These are phyloP conservation scores for Macrolepiota albuminosa DNA, from an alignment of 768 basidiomycete genomes.

Conservation along the genomic window DNA sequence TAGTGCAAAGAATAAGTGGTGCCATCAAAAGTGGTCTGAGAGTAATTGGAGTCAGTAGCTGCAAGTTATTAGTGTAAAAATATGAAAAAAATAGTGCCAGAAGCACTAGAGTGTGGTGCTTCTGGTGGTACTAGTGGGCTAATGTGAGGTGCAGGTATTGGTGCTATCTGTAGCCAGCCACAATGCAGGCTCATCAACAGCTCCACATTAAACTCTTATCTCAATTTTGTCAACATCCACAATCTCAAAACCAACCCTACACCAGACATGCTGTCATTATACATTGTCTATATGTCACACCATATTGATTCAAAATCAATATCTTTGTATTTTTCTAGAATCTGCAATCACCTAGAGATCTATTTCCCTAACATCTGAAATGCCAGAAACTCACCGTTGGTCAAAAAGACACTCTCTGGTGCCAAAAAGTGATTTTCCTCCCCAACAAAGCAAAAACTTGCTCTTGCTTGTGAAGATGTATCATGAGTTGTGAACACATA, in stretches of 20 bases:
- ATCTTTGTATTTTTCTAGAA: constrained; percentile 30
- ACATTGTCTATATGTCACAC: constrained; percentile 23
- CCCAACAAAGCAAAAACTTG: neutral
- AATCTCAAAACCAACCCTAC: neutral
- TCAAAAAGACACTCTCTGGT: neutral
- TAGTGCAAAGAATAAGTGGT: no score
- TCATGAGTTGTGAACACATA: no score
- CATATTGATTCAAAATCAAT: constrained; percentile 23
- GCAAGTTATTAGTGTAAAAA: no score
- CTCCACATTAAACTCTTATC: neutral
- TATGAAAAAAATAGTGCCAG: no score
- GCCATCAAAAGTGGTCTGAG: no score
- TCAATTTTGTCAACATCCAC: no score
- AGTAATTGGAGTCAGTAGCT: no score
- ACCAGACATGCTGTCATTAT: constrained; percentile 23
- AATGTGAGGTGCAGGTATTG: no score
- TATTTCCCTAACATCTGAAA: constrained; percentile 23
- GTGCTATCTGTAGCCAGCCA: no score
- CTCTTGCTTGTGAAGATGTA: neutral
- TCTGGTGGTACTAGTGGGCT: no score
- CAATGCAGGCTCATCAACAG: no score
- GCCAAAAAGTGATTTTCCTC: neutral
- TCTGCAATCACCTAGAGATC: constrained; percentile 27
- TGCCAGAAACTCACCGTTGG: neutral
- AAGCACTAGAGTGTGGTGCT: no score